phyloP scores from a whole-genome alignment of 2,329 filamentous ascomycete genomes.

The Fusarium begoniae region DNA sequence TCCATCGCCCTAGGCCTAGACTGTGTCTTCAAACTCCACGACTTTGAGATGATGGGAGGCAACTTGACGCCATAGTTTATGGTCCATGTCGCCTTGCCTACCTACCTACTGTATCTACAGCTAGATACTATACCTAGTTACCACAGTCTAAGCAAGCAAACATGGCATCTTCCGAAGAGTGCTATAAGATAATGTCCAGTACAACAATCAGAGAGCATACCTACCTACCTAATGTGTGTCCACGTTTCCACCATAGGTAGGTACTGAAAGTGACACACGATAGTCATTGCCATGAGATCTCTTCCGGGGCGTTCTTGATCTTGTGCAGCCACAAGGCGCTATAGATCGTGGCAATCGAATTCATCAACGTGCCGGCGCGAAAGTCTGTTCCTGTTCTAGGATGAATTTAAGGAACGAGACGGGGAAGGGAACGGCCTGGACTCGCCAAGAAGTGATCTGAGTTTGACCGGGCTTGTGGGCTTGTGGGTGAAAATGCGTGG shows the following conservation, averaged over 20 bases:
- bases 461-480: conserved; percentile 19
- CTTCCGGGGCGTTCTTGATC: neutral
- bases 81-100: neutral
- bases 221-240: neutral
- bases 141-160: neutral
- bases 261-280: neutral
- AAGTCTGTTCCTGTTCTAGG: conserved; percentile 27
- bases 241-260: neutral
- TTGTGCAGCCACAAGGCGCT: neutral
- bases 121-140: neutral
- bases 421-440: conserved; percentile 24
- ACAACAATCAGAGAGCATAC: neutral
- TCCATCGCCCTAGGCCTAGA: conserved; percentile 1
- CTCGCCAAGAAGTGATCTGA: conserved; percentile 10
- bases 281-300: neutral
- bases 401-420: conserved; percentile 1
- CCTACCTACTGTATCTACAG: neutral
- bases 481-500: conserved; percentile 17
- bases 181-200: neutral
- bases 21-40: conserved; percentile 7
- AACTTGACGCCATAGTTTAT: conserved; percentile 9
- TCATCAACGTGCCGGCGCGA: conserved; percentile 16
- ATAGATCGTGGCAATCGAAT: conserved; percentile 26
- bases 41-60: neutral
- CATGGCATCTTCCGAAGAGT: neutral